Percentiles rank a stretch among this genome's conserved stretches.
phyloP scores from a whole-genome alignment of 148 eudicot species.

The Euryodendron excelsum region DNA sequence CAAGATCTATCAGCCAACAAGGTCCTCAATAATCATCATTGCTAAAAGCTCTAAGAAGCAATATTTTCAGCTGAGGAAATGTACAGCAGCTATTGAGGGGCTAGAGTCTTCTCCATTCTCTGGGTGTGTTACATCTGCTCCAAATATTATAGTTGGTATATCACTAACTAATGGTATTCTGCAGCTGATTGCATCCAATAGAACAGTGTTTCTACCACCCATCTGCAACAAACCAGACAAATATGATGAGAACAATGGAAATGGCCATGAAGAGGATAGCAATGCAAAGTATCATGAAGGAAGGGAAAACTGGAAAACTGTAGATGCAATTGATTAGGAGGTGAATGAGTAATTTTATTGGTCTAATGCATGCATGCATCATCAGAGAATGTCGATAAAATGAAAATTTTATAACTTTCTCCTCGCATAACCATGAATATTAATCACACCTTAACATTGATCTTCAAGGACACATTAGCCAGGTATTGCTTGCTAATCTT shows the following conservation, averaged over 20 bases:
- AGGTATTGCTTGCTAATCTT: constrained; percentile 70
- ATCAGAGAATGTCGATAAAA: constrained; percentile 11
- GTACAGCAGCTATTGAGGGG: constrained; percentile 84
- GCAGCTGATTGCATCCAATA: constrained; percentile 68
- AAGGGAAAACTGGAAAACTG: background rate
- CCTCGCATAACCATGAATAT: constrained; percentile 10
- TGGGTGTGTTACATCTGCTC: constrained; percentile 95
- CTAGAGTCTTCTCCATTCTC: constrained; percentile 69
- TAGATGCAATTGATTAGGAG: background rate
- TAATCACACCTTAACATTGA: constrained; percentile 64
- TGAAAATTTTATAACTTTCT: constrained; percentile 4
- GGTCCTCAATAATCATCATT: background rate
- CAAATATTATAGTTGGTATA: constrained; percentile 76
- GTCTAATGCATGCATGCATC: background rate
- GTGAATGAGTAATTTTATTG: background rate
- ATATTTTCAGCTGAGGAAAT: constrained; percentile 5
- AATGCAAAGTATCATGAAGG: background rate
- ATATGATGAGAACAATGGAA: background rate
- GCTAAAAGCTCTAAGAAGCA: background rate
- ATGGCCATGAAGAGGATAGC: background rate
- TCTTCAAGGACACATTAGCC: constrained; percentile 83
- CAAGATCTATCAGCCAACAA: constrained; percentile 15
- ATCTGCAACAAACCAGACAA: constrained; percentile 34
- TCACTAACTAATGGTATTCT: constrained; percentile 73
- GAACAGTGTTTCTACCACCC: constrained; percentile 80